Evolutionary conservation across 345 rosid species (phyloP).

Genomic region (Excoecaria cochinchinensis): DNA sequence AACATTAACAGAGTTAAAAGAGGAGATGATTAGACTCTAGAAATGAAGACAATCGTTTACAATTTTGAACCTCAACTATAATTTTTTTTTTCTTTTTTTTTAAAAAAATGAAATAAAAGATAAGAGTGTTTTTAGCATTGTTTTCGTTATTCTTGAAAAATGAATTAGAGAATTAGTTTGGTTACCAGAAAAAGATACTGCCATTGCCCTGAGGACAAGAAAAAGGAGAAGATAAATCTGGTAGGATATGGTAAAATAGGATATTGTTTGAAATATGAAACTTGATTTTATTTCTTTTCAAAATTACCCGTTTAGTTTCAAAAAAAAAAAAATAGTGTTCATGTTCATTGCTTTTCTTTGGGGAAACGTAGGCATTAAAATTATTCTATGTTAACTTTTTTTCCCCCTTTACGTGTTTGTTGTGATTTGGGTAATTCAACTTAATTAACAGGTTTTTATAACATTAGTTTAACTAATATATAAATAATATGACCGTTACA

Average conservation of each 20-base stretch:
- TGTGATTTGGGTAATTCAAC: conserved; percentile 21
- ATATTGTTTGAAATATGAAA: background rate
- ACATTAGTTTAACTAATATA: no score
- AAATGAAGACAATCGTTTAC: no score
- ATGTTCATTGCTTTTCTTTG: background rate
- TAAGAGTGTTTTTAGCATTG: background rate
- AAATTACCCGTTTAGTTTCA: background rate
- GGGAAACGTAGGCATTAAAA: background rate
- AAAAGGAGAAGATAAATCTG: background rate
- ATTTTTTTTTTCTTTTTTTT: no score
- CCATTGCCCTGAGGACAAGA: conserved; percentile 4
- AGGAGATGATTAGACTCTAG: no score
- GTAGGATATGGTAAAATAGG: background rate
- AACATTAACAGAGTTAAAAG: no score
- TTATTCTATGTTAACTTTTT: background rate
- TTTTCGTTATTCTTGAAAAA: background rate
- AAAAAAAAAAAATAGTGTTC: no score
- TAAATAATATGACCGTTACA: no score
- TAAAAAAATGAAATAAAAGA: no score
- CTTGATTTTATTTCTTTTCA: background rate
- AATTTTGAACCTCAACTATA: no score
- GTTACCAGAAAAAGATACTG: background rate
- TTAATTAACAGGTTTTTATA: background rate
- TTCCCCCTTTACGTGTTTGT: conserved; percentile 29
- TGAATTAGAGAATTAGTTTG: background rate